phyloP scores from a whole-genome alignment of 345 rosid genomes.

The rapeseed (Brassica napus) region DNA sequence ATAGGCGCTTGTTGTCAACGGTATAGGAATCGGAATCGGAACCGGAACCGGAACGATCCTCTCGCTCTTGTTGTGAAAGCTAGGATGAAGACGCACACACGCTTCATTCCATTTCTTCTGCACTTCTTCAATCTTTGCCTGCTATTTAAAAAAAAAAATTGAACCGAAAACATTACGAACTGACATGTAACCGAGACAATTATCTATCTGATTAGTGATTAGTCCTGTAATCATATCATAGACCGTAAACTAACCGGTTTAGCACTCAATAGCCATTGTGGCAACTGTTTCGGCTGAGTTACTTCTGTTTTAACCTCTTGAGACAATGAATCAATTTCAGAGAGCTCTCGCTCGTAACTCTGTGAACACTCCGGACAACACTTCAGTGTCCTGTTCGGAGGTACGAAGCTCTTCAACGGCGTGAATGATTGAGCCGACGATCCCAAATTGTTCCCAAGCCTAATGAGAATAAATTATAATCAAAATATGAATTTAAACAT shows the following conservation, averaged over 20 bases:
- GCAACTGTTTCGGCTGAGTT: conserved; percentile 52
- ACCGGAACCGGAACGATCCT: conserved; percentile 46
- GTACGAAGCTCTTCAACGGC: conserved; percentile 59
- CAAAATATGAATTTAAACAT: not conserved
- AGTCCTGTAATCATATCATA: not conserved
- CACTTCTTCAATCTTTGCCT: conserved; percentile 48
- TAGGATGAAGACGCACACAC: conserved; percentile 72
- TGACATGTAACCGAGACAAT: not conserved
- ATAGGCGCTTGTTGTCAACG: conserved; percentile 49
- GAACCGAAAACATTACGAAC: conserved; percentile 5
- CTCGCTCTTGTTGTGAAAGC: conserved; percentile 56
- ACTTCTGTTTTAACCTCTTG: conserved; percentile 58
- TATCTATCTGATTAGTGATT: not conserved
- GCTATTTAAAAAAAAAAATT: conserved; percentile 4
- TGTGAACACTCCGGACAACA: conserved; percentile 74
- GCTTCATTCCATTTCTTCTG: conserved; percentile 87
- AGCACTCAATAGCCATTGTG: conserved; percentile 85
- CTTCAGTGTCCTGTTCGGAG: conserved; percentile 48
- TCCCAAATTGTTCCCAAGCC: conserved; percentile 61
- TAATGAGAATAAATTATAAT: conserved; percentile 21
- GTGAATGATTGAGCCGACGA: conserved; percentile 58
- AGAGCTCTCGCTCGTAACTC: conserved; percentile 70
- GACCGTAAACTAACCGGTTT: conserved; percentile 57
- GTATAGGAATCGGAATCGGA: conserved; percentile 44
- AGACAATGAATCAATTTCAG: conserved; percentile 51